phyloP scores from a whole-genome alignment of 1,284 basidiomycete species.

The Leccinum griseonigrum region DNA sequence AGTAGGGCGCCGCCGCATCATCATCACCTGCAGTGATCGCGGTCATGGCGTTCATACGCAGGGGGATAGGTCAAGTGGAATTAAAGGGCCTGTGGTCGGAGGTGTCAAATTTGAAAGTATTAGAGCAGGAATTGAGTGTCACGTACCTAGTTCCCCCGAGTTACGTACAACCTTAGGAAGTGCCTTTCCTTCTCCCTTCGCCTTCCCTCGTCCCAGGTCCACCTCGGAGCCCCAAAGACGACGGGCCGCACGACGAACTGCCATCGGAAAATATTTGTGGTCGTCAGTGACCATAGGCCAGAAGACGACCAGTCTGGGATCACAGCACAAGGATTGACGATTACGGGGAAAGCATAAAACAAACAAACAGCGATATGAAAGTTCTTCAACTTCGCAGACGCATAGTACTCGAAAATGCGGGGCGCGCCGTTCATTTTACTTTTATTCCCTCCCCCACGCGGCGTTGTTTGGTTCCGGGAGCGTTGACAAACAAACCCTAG shows the following conservation, averaged over 20 bases:
- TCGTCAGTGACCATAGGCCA: not conserved
- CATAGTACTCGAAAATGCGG: constrained; percentile 6
- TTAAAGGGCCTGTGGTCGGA: not conserved
- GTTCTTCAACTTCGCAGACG: constrained; percentile 17
- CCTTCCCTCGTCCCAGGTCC: not conserved
- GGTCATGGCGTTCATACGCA: constrained; percentile 1
- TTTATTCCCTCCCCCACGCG: constrained; percentile 7
- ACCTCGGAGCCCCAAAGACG: not conserved
- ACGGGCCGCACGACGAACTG: not conserved
- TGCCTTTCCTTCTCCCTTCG: constrained; percentile 4
- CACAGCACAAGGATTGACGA: not conserved
- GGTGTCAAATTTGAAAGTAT: constrained; percentile 1
- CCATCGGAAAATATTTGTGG: not conserved
- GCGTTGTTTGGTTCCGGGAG: constrained; percentile 19
- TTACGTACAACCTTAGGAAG: constrained; percentile 18
- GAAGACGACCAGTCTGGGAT: constrained; percentile 6
- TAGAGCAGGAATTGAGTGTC: not conserved
- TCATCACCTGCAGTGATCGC: constrained; percentile 8
- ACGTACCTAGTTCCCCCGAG: constrained; percentile 9
- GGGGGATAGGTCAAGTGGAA: not conserved
- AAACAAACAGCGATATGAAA: constrained; percentile 9
- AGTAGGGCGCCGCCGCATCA: not conserved
- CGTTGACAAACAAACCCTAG: constrained; percentile 15
- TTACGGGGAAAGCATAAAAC: not conserved
- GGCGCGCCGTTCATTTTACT: not conserved